Base-by-base conservation (phyloP, 139 green algal species). In the Trebouxia sp. region DNA sequence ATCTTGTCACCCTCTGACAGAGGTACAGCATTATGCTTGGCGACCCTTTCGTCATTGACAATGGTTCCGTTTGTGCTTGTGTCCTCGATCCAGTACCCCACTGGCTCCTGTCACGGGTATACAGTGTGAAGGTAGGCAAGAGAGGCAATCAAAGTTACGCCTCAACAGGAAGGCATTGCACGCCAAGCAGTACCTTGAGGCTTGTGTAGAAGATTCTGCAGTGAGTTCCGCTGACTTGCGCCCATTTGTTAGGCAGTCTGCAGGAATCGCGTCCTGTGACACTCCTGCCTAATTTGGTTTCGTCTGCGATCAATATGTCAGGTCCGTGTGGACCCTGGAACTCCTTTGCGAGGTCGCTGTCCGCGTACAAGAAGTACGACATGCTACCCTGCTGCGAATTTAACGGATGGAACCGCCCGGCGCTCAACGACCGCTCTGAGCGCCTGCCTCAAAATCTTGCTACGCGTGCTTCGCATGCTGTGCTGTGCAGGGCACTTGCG, bases 11-110 rank as follows among this genome's bases (percentile, higher is more conserved):
- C 69, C 26, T 77, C 41, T 56, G 72, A 45, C 15, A 65, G 32
- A n/a, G 72, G 45, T 2, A 65, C 45, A 37, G 45, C 38, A 6
- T 22, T 17, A 32, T 43, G 32, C 30, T 79, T 79, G 28, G n/a
- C n/a, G 7, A 79, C 45, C 30, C 45, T 62, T 30, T 45, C 1
- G 8, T 35, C 30, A 30, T 79, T 79, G 28, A 79, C 48, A 12
- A 62, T 22, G 12, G 72, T 79, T 45, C 72, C 72, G n/a, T 79
- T 79, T 22, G 42, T 65, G 72, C 72, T 79, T 62, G 72, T 65
- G 17, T 79, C 72, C 28, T 79, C 72, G 5, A 79, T 37, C 28
- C 32, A 65, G n/a, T 55, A 79, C 0, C 45, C 45, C 14, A n/a
- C 43, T 32, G 45, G 72, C 14, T 65, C 45, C 45, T 62, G 72